Base-by-base conservation (phyloP, 441 rosid species). In the Geranium incanum region DNA sequence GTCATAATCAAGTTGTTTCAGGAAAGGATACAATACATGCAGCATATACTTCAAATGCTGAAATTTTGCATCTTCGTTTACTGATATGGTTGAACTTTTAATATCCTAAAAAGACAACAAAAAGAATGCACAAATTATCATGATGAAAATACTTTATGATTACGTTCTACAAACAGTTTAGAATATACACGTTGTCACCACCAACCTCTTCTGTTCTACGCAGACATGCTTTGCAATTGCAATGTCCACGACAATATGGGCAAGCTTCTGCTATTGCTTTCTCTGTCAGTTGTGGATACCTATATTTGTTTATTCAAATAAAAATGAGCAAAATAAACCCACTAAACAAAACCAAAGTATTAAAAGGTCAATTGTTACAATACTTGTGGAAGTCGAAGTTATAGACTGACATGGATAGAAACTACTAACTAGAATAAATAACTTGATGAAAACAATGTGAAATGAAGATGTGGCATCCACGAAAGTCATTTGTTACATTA, bases 181-280 rank as follows among this genome's bases (percentile, higher is more conserved):
- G 13, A 28, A 64, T 21, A 9, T 64, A 33, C 67, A 23, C 23
- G 38, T 15, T 33, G 16, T 12, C 67, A 28, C 37, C 2, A 9
- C 67, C 67, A 64, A 64, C 67, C 67, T 64, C 67, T 7, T 64
- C 33, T 37, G 28, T 64, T 11, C 12, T 64, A 11, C 70, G 74
- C 75, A 78, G 48, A n/a, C 80, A 78, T n/a, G 72, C 63, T 55
- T 52, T 64, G 59, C 80, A 78, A 36, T 78, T 78, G 67, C 80
- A 78, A 68, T 78, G 74, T 64, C 68, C 70, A 37, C 63, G 62
- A 71, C 80, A 78, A 68, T 60, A 45, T 60, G 80, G 80, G 65
- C 80, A 78, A 68, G 69, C 65, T 68, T 78, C 67, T 11, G 70
- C 76, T 13, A 76, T 67, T 1, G 52, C 68, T 37, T 74, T 75